phyloP scores from a whole-genome alignment of 768 basidiomycete genomes.

The Hygrocybe punicea region DNA sequence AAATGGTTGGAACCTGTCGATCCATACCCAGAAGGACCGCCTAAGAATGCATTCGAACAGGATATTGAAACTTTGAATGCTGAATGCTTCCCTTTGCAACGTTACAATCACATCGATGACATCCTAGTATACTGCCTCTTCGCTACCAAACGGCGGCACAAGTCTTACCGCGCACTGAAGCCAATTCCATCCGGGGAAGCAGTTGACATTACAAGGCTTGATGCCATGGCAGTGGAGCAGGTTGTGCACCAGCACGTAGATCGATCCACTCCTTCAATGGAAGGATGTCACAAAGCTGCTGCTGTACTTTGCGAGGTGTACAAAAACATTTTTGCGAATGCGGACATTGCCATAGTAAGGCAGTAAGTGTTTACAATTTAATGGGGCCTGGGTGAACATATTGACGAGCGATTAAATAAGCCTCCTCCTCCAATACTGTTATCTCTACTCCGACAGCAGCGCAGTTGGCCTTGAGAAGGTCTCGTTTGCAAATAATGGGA shows the following conservation, averaged over 20 bases:
- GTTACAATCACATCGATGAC: not conserved
- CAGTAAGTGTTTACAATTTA: not conserved
- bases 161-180: not conserved
- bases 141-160: not conserved
- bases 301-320: not conserved
- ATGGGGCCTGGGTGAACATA: too few relatives aligned
- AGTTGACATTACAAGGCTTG: not conserved
- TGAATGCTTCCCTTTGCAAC: not conserved
- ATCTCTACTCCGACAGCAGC: slow-evolving; percentile 11
- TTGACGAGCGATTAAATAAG: not conserved
- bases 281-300: not conserved
- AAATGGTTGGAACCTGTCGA: too few relatives aligned
- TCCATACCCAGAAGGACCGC: not conserved
- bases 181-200: not conserved
- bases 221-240: not conserved
- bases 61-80: not conserved
- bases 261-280: not conserved
- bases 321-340: not conserved
- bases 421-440: slow-evolving; percentile 11
- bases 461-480: slow-evolving; percentile 13
- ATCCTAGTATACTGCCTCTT: not conserved
- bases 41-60: not conserved
- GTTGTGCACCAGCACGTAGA: not conserved
- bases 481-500: slow-evolving; percentile 6
- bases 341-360: too few relatives aligned